Conservation (phyloP, 1,139 yeast genomes). For the Waltiozyma solani region DNA sequence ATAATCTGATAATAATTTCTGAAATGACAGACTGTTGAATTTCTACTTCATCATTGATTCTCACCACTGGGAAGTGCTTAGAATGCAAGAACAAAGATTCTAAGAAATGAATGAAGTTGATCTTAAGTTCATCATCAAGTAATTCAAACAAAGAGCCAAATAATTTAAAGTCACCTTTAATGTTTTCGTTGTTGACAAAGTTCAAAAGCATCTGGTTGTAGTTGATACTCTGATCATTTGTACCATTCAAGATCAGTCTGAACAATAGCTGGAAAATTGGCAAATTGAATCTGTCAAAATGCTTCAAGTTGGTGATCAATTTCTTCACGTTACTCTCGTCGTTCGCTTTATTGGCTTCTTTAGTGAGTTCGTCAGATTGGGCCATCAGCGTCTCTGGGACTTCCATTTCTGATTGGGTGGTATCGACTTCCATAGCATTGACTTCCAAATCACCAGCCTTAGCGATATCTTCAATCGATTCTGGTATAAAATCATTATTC, state of each 20-base stretch:
- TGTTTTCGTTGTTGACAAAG: not conserved
- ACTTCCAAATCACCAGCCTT: no score
- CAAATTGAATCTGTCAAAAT: slow-evolving; percentile 40
- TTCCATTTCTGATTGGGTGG: no score
- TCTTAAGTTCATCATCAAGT: slow-evolving; percentile 23
- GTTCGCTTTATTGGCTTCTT: no score
- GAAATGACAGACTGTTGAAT: not conserved
- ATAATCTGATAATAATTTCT: slow-evolving; percentile 4
- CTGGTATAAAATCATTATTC: not conserved
- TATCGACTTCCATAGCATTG: no score
- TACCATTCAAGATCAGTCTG: slow-evolving; percentile 11
- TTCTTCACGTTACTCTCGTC: no score
- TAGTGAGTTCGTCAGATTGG: no score
- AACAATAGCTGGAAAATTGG: slow-evolving; percentile 42
- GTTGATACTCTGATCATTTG: not conserved
- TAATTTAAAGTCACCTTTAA: slow-evolving; percentile 1
- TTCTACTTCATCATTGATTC: not conserved
- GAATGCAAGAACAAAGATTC: slow-evolving; percentile 35
- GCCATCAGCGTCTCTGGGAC: no score
- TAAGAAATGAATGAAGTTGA: slow-evolving; percentile 26
- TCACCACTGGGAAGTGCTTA: slow-evolving; percentile 33
- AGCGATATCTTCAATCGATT: not conserved
- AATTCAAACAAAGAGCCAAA: slow-evolving; percentile 30
- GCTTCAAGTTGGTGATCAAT: slow-evolving; percentile 2
- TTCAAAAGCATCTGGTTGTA: not conserved